A percentile compares a stretch with the other conserved stretches of the same genome.
phyloP scores from a whole-genome alignment of 1,139 yeast species.

The Suhomyces terraborum region DNA sequence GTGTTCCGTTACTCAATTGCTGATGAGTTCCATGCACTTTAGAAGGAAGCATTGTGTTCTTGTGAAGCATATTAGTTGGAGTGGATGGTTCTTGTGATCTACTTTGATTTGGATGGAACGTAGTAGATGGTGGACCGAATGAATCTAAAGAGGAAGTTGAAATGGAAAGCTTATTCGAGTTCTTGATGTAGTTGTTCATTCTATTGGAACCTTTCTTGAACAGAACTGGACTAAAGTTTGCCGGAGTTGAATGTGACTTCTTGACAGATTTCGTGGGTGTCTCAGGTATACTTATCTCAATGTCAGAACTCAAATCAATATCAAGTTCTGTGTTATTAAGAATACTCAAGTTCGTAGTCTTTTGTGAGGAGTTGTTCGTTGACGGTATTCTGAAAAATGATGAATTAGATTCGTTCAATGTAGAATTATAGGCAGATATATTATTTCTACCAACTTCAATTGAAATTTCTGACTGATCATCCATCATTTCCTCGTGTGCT shows the following conservation, averaged over 20 bases:
- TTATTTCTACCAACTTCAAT: conserved; percentile 47
- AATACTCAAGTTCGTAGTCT: conserved; percentile 13
- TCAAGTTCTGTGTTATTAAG: conserved; percentile 26
- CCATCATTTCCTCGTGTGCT: conserved; percentile 25
- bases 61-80: conserved; percentile 26
- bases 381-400: conserved; percentile 38
- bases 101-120: conserved; percentile 6
- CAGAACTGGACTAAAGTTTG: conserved; percentile 34
- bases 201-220: conserved; percentile 16
- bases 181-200: conserved; percentile 12
- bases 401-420: conserved; percentile 34
- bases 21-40: conserved; percentile 17
- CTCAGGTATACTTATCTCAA: conserved; percentile 35
- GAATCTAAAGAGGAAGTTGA: conserved; percentile 12
- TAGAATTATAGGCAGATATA: conserved; percentile 22
- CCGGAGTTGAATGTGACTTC: conserved; percentile 36
- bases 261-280: conserved; percentile 48
- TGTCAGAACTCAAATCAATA: conserved; percentile 24
- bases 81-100: conserved; percentile 31
- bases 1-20: conserved; percentile 13
- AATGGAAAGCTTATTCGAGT: conserved; percentile 14
- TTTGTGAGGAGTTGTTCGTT: conserved; percentile 20
- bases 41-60: conserved; percentile 14
- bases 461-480: conserved; percentile 32
- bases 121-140: not conserved